Percentiles rank a stretch among this genome's conserved stretches.
These are phyloP conservation scores for Dendrostoma leiphaemia DNA, from an alignment of 2,329 filamentous ascomycete species.

Conservation along the genomic window DNA sequence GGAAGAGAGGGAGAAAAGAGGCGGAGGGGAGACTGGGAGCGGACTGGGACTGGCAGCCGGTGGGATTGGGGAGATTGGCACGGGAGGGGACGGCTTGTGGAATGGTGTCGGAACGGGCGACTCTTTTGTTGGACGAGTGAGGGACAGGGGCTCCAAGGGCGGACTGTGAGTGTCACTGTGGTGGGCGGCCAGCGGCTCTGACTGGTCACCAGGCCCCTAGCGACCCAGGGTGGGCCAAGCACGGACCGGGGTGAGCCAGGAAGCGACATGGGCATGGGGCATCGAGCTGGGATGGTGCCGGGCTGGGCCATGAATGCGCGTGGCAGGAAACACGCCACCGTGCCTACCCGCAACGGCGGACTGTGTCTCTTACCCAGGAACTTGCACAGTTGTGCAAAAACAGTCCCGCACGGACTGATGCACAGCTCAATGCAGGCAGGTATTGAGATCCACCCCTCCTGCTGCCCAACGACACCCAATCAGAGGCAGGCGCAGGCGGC, in stretches of 20 bases:
- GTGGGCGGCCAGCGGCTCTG: constrained; percentile 2
- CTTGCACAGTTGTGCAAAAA: neutral
- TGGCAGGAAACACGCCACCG: neutral
- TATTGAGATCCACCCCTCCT: neutral
- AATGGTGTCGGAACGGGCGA: neutral
- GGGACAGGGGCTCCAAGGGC: constrained; percentile 9
- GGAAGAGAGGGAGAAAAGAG: constrained; percentile 5
- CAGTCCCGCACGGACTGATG: neutral
- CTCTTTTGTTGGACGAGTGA: constrained; percentile 15
- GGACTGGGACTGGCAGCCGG: too few relatives aligned
- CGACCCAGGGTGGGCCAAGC: neutral
- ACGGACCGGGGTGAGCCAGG: neutral
- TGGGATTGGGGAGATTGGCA: too few relatives aligned
- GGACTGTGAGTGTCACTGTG: too few relatives aligned
- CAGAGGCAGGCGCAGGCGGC: neutral
- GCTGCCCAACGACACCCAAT: neutral
- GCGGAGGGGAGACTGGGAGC: constrained; percentile 1
- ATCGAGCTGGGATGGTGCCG: neutral
- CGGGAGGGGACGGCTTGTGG: too few relatives aligned
- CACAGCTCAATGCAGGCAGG: neutral
- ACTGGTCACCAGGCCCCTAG: neutral
- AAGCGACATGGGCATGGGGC: neutral
- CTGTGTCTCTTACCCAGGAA: neutral
- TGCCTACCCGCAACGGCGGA: neutral
- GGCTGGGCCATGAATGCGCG: neutral